Evolutionary conservation across 1,139 yeast species (phyloP), one percentile per base, ranked within the genome.

Genomic region (Blastobotrys elegans): DNA sequence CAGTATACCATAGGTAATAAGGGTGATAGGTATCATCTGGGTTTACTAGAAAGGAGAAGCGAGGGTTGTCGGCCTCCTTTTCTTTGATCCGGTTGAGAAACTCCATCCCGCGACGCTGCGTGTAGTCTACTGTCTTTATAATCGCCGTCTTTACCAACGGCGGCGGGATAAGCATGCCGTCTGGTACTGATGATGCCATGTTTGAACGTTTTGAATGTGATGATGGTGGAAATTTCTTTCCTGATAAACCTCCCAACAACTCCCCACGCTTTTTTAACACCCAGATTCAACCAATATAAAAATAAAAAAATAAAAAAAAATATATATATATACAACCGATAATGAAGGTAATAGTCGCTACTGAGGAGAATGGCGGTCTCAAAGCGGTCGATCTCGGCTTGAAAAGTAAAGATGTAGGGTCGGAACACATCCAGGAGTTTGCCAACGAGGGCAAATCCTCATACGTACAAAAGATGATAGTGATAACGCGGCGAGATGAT

Each of bases 41-140:
- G 17, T 72, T 65, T n/a, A n/a, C n/a, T 11, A 88, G 64, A 60
- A 89, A 89, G 22, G 76, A 68, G 61, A 88, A 88, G 62, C 82
- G 81, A 26, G 72, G 70, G 50, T 74, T 76, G 21, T 66, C 66
- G 30, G 68, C 63, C 51, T 77, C 80, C 32, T 68, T 68, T 39
- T 69, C 68, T 27, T 66, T 68, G 46, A 88, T 73, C 49, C 87
- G 70, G 4, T 73, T 71, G 57, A 83, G 94, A 65, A 88, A 85
- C 8, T 50, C 31, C 58, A 62, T 49, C 17, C 40, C 40, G 6
- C 30, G n/a, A 8, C 40, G 30, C 5, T 24, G 13, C 4, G 40
- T 24, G 24, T 21, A 37, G 30, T 37, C 40, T 2, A 37, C 40
- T 6, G 40, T 37, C 30, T 37, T 85, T 47, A 78, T 82, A 14